These are phyloP conservation scores for Rubroshorea leprosula DNA, from an alignment of 345 rosid genomes.

Conservation along the genomic window DNA sequence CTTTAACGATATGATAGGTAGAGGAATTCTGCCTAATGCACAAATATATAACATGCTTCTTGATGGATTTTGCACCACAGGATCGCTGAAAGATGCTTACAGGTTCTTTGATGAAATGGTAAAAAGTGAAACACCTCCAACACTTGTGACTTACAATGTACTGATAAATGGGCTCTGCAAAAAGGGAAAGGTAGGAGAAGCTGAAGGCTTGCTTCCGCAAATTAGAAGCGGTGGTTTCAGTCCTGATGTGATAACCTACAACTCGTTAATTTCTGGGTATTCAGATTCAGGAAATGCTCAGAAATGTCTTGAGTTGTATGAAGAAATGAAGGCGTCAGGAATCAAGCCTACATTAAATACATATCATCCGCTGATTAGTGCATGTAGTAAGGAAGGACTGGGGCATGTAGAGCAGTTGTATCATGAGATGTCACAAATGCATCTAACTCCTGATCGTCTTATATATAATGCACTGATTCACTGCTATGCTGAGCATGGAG, in stretches of 20 bases:
- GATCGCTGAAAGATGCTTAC: slow-evolving; percentile 57
- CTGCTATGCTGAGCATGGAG: slow-evolving; percentile 45
- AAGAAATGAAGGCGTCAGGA: slow-evolving; percentile 55
- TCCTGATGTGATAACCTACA: slow-evolving; percentile 69
- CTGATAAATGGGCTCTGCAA: slow-evolving; percentile 68
- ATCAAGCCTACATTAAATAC: slow-evolving; percentile 52
- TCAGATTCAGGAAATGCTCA: slow-evolving; percentile 36
- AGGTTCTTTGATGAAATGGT: slow-evolving; percentile 60
- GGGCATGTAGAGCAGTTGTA: slow-evolving; percentile 42
- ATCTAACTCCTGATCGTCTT: slow-evolving; percentile 51
- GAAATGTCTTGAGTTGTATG: slow-evolving; percentile 57
- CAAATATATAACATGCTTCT: slow-evolving; percentile 74
- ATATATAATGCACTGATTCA: slow-evolving; percentile 52
- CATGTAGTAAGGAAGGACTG: slow-evolving; percentile 42
- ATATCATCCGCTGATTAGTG: slow-evolving; percentile 50
- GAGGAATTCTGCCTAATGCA: slow-evolving; percentile 52
- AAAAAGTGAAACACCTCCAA: slow-evolving; percentile 33
- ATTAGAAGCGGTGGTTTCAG: slow-evolving; percentile 40
- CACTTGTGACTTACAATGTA: slow-evolving; percentile 71
- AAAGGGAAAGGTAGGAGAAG: slow-evolving; percentile 45
- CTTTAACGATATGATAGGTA: slow-evolving; percentile 49
- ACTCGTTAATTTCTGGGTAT: slow-evolving; percentile 68
- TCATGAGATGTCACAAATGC: slow-evolving; percentile 44
- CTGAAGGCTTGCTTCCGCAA: slow-evolving; percentile 53
- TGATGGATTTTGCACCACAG: slow-evolving; percentile 45